Conservation (phyloP, 1,284 basidiomycete species). For the Coriolopsis trogii region DNA sequence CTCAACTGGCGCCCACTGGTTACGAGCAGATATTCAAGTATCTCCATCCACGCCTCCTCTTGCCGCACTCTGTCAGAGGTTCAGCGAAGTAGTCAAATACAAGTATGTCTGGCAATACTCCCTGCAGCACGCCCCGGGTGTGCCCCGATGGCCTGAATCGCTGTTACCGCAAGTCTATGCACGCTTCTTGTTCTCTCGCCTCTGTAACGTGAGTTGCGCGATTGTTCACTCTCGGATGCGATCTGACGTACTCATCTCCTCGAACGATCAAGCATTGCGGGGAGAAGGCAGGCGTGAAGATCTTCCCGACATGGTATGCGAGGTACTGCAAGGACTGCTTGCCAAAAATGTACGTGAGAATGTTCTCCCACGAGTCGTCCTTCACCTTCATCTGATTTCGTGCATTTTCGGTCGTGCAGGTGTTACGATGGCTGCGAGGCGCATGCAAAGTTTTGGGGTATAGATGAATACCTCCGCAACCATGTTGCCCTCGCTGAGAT, state of each 20-base stretch:
- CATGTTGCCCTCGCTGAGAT: neutral
- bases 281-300: neutral
- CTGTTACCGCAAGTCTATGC: constrained; percentile 6
- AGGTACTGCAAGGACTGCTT: constrained; percentile 1
- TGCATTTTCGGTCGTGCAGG: neutral
- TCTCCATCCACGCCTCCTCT: constrained; percentile 30
- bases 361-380: neutral
- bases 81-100: no score
- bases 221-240: neutral
- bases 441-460: neutral
- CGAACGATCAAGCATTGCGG: neutral
- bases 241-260: neutral
- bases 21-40: neutral
- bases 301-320: neutral
- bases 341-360: neutral
- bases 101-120: constrained; percentile 1
- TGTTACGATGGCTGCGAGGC: neutral
- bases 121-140: neutral
- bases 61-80: constrained; percentile 1
- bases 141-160: neutral
- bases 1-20: neutral
- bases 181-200: constrained; percentile 1
- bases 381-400: no score
- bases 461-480: neutral
- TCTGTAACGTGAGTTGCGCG: constrained; percentile 1